Evolutionary conservation across 257 asterid species (phyloP).

Genomic region (Petunia secreta): DNA sequence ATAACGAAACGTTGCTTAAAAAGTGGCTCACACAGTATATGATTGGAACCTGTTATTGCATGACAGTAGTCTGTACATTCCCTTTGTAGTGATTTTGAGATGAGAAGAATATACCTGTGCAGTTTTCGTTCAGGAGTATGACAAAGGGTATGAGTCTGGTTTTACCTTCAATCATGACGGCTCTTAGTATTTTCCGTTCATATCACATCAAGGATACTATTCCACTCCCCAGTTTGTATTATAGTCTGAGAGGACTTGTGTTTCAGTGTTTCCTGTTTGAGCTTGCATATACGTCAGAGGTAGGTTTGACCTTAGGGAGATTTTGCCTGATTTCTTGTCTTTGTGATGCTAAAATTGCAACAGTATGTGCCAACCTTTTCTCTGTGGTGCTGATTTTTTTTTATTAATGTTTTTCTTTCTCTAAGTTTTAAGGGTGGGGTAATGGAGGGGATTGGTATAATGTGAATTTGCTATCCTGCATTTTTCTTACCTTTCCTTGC

Average conservation of each 20-base stretch:
- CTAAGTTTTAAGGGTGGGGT: background rate
- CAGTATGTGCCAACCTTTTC: constrained; percentile 11
- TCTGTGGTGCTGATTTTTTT: constrained; percentile 23
- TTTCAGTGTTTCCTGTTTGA: constrained; percentile 6
- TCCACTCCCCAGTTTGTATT: background rate
- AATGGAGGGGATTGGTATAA: background rate
- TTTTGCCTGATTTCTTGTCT: constrained; percentile 13
- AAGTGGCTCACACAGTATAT: background rate
- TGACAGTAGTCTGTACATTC: background rate
- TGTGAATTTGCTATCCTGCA: constrained; percentile 4
- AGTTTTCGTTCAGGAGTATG: background rate
- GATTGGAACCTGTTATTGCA: constrained; percentile 13
- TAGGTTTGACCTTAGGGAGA: background rate
- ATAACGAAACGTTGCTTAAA: background rate
- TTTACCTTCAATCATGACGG: background rate
- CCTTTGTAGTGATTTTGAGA: constrained; percentile 15
- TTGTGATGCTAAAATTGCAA: constrained; percentile 15
- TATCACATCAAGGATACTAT: background rate
- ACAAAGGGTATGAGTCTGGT: background rate
- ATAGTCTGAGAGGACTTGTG: background rate
- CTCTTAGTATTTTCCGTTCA: constrained; percentile 9
- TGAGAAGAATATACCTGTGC: background rate
- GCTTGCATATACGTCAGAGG: background rate
- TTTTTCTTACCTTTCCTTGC: background rate
- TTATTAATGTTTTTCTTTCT: background rate